These are phyloP conservation scores for Gossypium gossypioides DNA, from an alignment of 441 rosid genomes.

Conservation along the genomic window DNA sequence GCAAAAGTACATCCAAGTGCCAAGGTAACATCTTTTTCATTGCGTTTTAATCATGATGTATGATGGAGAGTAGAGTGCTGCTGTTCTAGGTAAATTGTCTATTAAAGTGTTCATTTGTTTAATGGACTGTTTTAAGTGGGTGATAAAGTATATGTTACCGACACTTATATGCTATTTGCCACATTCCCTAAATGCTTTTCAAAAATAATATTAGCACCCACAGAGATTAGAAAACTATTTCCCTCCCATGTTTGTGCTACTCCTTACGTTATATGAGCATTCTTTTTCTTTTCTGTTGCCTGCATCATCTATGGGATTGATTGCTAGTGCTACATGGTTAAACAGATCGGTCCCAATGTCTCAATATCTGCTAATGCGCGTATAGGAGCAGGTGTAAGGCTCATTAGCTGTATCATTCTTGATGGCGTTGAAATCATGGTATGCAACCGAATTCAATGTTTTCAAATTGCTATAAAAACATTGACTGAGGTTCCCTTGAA, in stretches of 20 bases:
- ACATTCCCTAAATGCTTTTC: background rate
- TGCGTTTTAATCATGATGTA: slow-evolving; percentile 5
- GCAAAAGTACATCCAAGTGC: slow-evolving; percentile 95
- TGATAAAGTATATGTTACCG: background rate
- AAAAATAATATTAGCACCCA: background rate
- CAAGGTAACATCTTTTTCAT: slow-evolving; percentile 39
- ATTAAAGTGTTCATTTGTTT: background rate
- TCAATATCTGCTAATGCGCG: slow-evolving; percentile 91
- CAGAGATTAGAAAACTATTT: background rate
- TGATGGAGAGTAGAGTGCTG: background rate
- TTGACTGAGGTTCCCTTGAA: background rate
- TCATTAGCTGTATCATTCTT: slow-evolving; percentile 72
- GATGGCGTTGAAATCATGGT: slow-evolving; percentile 86
- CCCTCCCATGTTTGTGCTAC: background rate
- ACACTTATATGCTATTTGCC: background rate
- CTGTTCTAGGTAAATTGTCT: background rate
- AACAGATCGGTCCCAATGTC: slow-evolving; percentile 85
- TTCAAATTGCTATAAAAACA: background rate
- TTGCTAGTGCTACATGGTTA: slow-evolving; percentile 13
- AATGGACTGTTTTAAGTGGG: background rate
- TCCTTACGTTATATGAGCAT: background rate
- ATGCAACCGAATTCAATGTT: slow-evolving; percentile 15
- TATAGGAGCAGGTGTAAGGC: slow-evolving; percentile 89
- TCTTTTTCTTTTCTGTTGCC: background rate
- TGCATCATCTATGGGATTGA: slow-evolving; percentile 8